Evolutionary conservation across 108 stramenopile species (phyloP).

Genomic region (Phaeodactylum tricornutum): DNA sequence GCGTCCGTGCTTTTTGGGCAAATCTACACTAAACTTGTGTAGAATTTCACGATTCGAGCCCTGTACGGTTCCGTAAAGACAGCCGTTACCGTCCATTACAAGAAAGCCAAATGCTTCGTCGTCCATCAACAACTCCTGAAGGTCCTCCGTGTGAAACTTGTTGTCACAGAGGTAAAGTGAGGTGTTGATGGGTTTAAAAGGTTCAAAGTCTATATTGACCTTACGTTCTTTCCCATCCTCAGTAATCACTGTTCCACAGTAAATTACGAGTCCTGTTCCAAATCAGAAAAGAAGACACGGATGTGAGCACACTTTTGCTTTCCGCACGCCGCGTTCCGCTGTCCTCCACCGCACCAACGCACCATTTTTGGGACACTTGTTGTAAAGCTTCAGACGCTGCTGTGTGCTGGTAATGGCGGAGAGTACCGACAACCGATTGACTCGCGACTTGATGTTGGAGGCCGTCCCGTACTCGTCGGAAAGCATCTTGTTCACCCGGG

Average conservation of each 20-base stretch:
- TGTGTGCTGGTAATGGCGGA: slow-evolving; percentile 98
- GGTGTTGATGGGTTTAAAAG: slow-evolving; percentile 99
- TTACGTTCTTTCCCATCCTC: slow-evolving; percentile 98
- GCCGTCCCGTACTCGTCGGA: slow-evolving; percentile 98
- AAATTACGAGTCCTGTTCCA: slow-evolving; percentile 85
- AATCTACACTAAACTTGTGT: slow-evolving; percentile 97
- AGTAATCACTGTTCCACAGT: slow-evolving; percentile 97
- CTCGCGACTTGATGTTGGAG: slow-evolving; percentile 97
- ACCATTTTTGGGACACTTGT: slow-evolving; percentile 87
- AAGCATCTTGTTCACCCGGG: slow-evolving; percentile 95
- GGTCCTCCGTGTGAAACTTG: slow-evolving; percentile 97
- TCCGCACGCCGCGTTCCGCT: too few relatives aligned
- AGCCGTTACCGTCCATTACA: slow-evolving; percentile 99
- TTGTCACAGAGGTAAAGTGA: slow-evolving; percentile 98
- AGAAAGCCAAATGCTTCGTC: slow-evolving; percentile 99
- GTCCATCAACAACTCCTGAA: slow-evolving; percentile 96
- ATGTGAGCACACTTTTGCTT: too few relatives aligned
- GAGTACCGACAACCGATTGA: slow-evolving; percentile 93
- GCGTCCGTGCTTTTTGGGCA: slow-evolving; percentile 98
- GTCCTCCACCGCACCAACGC: too few relatives aligned
- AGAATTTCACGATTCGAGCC: slow-evolving; percentile 90
- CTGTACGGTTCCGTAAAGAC: slow-evolving; percentile 91
- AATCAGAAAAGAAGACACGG: too few relatives aligned
- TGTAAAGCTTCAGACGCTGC: slow-evolving; percentile 97
- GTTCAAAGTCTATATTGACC: slow-evolving; percentile 97